Evolutionary conservation across 2,329 filamentous ascomycete genomes (phyloP), one percentile per base, ranked within the genome.

Genomic region (Botrytis squamosa): DNA sequence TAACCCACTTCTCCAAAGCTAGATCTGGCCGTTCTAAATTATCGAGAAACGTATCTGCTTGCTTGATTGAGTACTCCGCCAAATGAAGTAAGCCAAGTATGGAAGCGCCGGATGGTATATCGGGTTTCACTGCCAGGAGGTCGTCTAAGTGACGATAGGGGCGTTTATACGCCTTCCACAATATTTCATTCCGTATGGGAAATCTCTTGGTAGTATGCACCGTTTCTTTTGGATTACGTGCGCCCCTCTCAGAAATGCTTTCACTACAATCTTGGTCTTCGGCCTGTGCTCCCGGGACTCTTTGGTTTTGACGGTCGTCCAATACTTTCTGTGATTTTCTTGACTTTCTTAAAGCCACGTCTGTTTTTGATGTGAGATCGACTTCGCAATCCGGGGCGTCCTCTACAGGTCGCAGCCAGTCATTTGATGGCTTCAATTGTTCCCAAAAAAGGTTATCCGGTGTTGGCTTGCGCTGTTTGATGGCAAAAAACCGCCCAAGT

Each of bases 21-120:
- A 73, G 9, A 52, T 73, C 71, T 55, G 44, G 71, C 29, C 65
- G 40, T 14, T 73, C 64, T 20, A 70, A 38, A 36, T 73, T 33
- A 7, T 63, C 46, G 36, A 69, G 29, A 42, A 70, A 70, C 2
- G 52, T 60, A 29, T 73, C 42, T 33, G 71, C 64, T 52, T 70
- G 55, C 20, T 63, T 70, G 18, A 42, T 52, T 1, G 52, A 52
- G 29, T 29, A 62, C 3, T 73, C 40, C 29, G 25, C 71, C 16
- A 55, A 14, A 70, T 69, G 52, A 49, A 73, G 65, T 29, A 70
- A 40, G 1, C 64, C 71, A 10, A n/a, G 33, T 16, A 70, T 33
- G 2, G 64, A 70, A 18, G 55, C 46, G 10, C 52, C 65, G 8
- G 52, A 29, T 18, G 71, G 63, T 12, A 72, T 46, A 42, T 73